These are phyloP conservation scores for Peronospora belbahrii DNA, from an alignment of 352 stramenopile species.

Conservation along the genomic window DNA sequence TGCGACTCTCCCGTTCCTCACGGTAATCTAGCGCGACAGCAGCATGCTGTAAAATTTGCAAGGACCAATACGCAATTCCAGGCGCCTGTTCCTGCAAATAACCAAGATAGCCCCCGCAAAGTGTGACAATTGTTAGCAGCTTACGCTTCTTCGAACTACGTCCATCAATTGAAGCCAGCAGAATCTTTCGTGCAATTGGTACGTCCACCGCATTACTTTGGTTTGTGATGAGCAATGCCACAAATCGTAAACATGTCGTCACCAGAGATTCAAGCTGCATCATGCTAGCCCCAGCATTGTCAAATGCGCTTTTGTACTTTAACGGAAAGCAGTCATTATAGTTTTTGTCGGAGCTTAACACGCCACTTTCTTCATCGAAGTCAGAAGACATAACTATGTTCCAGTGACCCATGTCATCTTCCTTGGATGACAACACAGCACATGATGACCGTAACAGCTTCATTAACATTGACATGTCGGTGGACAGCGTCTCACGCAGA, in stretches of 20 bases:
- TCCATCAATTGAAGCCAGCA: constrained; percentile 44
- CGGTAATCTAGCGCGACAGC: constrained; percentile 26
- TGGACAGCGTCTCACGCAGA: constrained; percentile 39
- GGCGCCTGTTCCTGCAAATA: constrained; percentile 35
- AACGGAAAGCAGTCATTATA: constrained; percentile 22
- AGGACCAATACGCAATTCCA: constrained; percentile 35
- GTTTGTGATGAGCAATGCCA: constrained; percentile 31
- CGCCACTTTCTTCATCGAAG: not conserved
- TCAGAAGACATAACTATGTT: constrained; percentile 15
- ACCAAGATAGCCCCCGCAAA: constrained; percentile 45
- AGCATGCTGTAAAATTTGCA: constrained; percentile 46
- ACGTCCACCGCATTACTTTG: not conserved
- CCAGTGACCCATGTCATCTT: constrained; percentile 14
- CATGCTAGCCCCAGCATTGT: constrained; percentile 7
- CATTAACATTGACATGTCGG: constrained; percentile 46
- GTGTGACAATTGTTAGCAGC: constrained; percentile 41
- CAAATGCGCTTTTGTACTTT: constrained; percentile 26
- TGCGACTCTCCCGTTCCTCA: constrained; percentile 9
- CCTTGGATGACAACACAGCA: constrained; percentile 19
- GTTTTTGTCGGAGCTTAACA: not conserved
- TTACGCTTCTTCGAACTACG: constrained; percentile 27
- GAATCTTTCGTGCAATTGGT: constrained; percentile 19
- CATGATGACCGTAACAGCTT: constrained; percentile 47
- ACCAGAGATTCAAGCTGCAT: constrained; percentile 34
- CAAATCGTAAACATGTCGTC: constrained; percentile 37